phyloP scores from a whole-genome alignment of 495 filamentous ascomycete species.

The Tuber microsphaerosporum region DNA sequence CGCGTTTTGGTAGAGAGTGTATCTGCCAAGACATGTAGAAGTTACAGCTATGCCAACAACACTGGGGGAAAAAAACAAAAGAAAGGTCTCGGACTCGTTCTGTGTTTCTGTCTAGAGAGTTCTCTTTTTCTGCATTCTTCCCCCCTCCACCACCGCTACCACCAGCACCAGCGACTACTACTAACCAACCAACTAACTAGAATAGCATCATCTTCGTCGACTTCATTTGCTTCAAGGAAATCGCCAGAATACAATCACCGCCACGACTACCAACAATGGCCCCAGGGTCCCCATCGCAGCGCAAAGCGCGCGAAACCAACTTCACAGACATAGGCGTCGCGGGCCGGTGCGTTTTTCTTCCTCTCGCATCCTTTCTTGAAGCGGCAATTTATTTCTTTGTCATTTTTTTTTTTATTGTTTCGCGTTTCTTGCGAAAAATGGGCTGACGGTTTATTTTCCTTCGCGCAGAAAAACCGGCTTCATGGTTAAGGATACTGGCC shows the following conservation, averaged over 20 bases:
- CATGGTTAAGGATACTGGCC: conserved; percentile 66
- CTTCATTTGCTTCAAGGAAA: background rate
- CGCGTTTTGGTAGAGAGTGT: background rate
- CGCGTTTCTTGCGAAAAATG: background rate
- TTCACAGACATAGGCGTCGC: conserved; percentile 59
- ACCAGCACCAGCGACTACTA: background rate
- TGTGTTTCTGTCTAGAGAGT: background rate
- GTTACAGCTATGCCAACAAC: background rate
- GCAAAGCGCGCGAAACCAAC: conserved; percentile 52
- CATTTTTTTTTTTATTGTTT: conserved; percentile 19
- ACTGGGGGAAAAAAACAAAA: no score
- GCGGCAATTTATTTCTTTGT: conserved; percentile 10
- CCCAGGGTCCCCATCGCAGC: conserved; percentile 14
- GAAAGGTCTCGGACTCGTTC: background rate
- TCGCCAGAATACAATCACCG: background rate
- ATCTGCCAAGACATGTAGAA: background rate
- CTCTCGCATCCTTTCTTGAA: background rate
- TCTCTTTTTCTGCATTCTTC: background rate
- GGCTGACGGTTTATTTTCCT: background rate
- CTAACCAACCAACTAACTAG: background rate
- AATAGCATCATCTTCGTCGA: background rate
- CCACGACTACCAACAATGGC: conserved; percentile 13
- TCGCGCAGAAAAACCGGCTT: conserved; percentile 63
- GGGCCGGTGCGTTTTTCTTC: conserved; percentile 50
- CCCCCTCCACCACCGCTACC: conserved; percentile 2